phyloP scores from a whole-genome alignment of 139 green algal species.

The Chlorella sp. region DNA sequence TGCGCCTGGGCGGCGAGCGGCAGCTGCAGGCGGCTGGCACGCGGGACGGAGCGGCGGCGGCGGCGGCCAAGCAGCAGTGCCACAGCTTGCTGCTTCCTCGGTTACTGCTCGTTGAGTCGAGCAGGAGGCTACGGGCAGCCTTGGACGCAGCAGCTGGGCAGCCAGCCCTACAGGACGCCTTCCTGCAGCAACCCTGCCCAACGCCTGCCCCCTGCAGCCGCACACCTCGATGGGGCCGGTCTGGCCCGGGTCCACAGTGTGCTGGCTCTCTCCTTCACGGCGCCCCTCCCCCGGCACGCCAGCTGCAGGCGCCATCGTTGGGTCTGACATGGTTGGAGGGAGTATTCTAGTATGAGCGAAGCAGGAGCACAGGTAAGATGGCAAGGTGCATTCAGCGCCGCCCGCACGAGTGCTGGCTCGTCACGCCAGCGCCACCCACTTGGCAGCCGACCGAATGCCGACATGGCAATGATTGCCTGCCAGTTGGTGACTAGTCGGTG shows the following conservation, averaged over 20 bases:
- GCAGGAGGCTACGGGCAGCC: neutral
- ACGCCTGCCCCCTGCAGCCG: neutral
- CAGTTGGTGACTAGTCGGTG: too few species aligned
- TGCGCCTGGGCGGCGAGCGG: neutral
- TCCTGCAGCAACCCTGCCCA: too few species aligned
- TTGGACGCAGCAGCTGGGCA: neutral
- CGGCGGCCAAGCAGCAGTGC: neutral
- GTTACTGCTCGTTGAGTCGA: too few species aligned
- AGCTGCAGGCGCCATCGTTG: neutral
- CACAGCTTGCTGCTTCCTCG: neutral
- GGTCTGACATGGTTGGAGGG: neutral
- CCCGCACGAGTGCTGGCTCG: too few species aligned
- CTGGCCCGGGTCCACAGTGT: neutral
- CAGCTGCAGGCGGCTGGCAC: neutral
- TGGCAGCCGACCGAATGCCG: too few species aligned
- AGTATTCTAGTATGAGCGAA: too few species aligned
- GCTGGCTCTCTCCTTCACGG: slow-evolving; percentile 8
- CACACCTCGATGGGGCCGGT: neutral
- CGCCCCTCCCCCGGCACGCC: slow-evolving; percentile 1
- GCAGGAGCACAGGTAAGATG: too few species aligned
- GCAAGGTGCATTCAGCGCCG: too few species aligned
- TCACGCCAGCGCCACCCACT: too few species aligned
- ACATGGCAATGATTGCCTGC: too few species aligned
- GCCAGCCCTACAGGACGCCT: neutral
- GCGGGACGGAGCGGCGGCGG: neutral